Evolutionary conservation across 768 basidiomycete species (phyloP), one percentile per base, ranked within the genome.

Genomic region (Leccinum rimulosum): DNA sequence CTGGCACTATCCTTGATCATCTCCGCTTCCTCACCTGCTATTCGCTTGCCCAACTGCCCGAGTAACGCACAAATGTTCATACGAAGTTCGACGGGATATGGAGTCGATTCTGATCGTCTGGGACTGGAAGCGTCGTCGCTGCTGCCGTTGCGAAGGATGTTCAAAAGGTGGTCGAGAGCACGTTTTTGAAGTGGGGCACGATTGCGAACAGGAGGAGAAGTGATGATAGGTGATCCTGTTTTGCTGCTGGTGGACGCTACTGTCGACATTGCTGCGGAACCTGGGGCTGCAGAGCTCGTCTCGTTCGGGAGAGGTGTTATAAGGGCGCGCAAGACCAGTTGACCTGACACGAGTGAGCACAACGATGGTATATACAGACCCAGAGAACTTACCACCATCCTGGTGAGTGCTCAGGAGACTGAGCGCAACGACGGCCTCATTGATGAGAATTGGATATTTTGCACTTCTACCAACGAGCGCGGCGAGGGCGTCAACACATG

Each of bases 391-490:
- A 90, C 93, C 85, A 60, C 88, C 91, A 50, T 77, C 73, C 28
- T 77, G 77, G 43, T 85, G 81, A 11, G 86, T 85, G 55, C 85
- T 85, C 58, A 98, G 73, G 52, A 98, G 71, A 45, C 87, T 91
- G 60, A 96, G 74, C 4, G 91, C 91, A 47, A 97, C 84, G 22
- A 95, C 79, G 2, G 88, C 91, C 72, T 98, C 96, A 64, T 94
- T 96, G 55, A 97, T 82, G 33, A 98, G 79, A 43, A 93, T 78
- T 1, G 91, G 88, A 69, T 93, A 93, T 69, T 86, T 88, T 61
- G 80, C 84, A 68, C 91, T 92, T 61, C 88, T 81, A 27, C 84
- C 83, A 17, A 95, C 78, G 57, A 97, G 83, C 56, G 81, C 84
- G 1, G 85, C 82, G 33, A 98, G 78, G 28, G 85, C 82, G 4